These are phyloP conservation scores for Tolypocladium paradoxum DNA, from an alignment of 2,329 filamentous ascomycete genomes.

Conservation along the genomic window DNA sequence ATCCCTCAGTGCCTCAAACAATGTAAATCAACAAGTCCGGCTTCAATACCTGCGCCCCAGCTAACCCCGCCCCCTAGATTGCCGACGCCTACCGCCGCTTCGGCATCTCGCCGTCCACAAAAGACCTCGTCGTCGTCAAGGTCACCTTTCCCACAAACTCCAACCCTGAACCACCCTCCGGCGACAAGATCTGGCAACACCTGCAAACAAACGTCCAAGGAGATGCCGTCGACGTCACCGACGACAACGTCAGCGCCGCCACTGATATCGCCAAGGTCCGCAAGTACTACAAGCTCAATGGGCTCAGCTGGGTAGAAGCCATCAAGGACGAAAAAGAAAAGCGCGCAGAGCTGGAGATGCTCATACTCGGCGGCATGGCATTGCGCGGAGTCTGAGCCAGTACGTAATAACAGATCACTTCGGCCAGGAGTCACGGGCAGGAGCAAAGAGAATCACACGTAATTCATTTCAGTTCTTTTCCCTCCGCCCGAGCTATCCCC, in stretches of 20 bases:
- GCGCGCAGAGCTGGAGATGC: constrained; percentile 50
- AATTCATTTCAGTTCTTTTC: neutral
- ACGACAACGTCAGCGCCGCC: constrained; percentile 46
- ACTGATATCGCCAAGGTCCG: constrained; percentile 60
- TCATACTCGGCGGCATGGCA: constrained; percentile 69
- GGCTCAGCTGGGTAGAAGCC: constrained; percentile 37
- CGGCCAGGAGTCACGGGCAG: neutral
- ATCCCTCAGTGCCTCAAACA: constrained; percentile 70
- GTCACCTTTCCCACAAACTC: constrained; percentile 43
- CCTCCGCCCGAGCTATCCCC: neutral
- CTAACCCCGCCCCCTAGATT: constrained; percentile 47
- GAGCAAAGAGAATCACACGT: neutral
- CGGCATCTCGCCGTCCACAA: constrained; percentile 63
- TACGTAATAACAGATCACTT: neutral
- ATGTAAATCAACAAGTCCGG: constrained; percentile 36
- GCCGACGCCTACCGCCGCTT: constrained; percentile 84
- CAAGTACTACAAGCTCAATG: constrained; percentile 80
- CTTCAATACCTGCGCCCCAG: neutral
- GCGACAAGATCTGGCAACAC: constrained; percentile 45
- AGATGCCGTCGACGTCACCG: constrained; percentile 43
- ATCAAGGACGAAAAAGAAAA: constrained; percentile 31
- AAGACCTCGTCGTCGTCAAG: constrained; percentile 70
- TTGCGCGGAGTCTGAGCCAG: constrained; percentile 24
- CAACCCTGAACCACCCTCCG: constrained; percentile 28
- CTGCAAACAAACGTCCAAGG: constrained; percentile 54